Base-by-base conservation (phyloP, 2,329 filamentous ascomycete genomes). In the Botryotinia calthae region DNA sequence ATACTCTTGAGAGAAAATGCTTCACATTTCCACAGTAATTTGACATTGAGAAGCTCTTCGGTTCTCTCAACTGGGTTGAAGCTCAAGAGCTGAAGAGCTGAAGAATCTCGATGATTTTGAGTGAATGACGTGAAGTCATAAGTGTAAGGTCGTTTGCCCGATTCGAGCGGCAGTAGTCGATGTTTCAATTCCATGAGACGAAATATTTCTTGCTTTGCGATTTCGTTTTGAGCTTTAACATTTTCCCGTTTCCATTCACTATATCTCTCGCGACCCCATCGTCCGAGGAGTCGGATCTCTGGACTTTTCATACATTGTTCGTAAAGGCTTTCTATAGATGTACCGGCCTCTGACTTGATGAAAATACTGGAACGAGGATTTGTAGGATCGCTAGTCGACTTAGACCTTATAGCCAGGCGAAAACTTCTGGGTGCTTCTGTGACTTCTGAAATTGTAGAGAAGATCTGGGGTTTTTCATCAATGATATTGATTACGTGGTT, bases 111-210 rank as follows among this genome's bases (percentile, higher is more conserved):
- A 40, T 67, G 65, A 12, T 67, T 22, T 56, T 14, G 34, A 31
- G 65, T 56, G n/a, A n/a, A 67, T 54, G 48, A 56, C 28, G 34
- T 2, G n/a, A 67, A 31, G n/a, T 16, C 18, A 31, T 67, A 56
- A 3, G 65, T 67, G n/a, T 67, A 67, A 18, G 65, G 65, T 20
- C 2, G 48, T 22, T 54, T 56, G 42, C 25, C 48, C 0, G 16
- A 31, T 22, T 28, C 18, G 4, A 67, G 34, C 1, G 65, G 48
- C 20, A 56, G 31, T 9, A 67, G 48, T 2, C 18, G 34, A 12
- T 67, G 48, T 22, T 67, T 67, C 7, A 67, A 20, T 67, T 67
- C 65, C 25, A 56, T 42, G 34, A 56, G 64, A 56, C 65, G 48
- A 18, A 67, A 67, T 3, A 16, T 48, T 56, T 67, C 65, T 22